Evolutionary conservation across 176 grass and related monocot genomes (phyloP).

Genomic region (Miscanthus lutarioriparius): DNA sequence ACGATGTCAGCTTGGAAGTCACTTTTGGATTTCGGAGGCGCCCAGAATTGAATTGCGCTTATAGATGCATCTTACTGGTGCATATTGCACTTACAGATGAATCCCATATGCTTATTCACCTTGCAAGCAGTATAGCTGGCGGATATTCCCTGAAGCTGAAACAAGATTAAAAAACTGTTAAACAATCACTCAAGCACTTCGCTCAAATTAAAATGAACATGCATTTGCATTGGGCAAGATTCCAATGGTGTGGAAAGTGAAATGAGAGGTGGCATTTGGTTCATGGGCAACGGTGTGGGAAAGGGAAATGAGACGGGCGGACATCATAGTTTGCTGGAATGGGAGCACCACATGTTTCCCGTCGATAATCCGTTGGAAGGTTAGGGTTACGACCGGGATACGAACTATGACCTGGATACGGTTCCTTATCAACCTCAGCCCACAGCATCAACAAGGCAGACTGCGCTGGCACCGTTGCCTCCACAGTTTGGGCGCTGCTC

Average conservation of each 20-base stretch:
- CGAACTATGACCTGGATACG: background rate
- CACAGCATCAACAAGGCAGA: background rate
- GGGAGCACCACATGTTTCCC: background rate
- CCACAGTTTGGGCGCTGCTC: background rate
- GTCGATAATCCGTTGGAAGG: background rate
- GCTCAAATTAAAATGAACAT: conserved; percentile 7
- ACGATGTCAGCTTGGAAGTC: conserved; percentile 18
- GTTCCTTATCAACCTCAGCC: background rate
- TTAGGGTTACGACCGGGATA: background rate
- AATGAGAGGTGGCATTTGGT: background rate
- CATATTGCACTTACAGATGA: background rate
- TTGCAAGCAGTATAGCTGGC: conserved; percentile 75
- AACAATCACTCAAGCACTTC: background rate
- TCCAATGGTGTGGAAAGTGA: background rate
- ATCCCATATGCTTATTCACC: conserved; percentile 38
- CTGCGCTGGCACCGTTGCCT: background rate
- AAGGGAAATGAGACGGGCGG: background rate
- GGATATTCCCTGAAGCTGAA: conserved; percentile 92
- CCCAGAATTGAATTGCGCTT: background rate
- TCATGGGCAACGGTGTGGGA: background rate
- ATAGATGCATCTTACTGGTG: conserved; percentile 15
- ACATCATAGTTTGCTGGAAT: background rate
- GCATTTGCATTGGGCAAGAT: background rate
- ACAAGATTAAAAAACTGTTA: background rate
- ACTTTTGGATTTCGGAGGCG: background rate